Evolutionary conservation across 495 filamentous ascomycete genomes (phyloP).

Genomic region (Filosporella fistucella): DNA sequence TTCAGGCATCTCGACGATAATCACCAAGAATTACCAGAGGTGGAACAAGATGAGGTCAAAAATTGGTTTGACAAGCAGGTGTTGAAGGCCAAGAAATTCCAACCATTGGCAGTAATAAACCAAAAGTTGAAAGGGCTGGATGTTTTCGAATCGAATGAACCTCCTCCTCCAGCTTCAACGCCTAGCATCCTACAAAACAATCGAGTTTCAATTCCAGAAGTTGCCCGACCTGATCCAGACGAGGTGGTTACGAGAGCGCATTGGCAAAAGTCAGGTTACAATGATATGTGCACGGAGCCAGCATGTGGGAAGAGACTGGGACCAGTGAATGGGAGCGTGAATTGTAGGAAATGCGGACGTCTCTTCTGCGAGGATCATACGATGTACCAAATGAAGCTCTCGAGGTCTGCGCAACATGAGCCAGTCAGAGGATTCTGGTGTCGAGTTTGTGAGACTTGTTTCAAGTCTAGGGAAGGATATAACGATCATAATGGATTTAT

Average conservation of each 20-base stretch:
- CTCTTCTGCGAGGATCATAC: constrained; percentile 98
- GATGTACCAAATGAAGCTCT: constrained; percentile 99
- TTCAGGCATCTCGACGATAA: constrained; percentile 84
- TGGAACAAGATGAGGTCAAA: constrained; percentile 94
- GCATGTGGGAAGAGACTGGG: constrained; percentile 76
- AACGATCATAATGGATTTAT: constrained; percentile 76
- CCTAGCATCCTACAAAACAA: constrained; percentile 22
- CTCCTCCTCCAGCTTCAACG: constrained; percentile 28
- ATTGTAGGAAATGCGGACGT: constrained; percentile 87
- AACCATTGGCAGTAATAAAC: constrained; percentile 85
- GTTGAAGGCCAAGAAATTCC: constrained; percentile 91
- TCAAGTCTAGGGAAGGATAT: constrained; percentile 92
- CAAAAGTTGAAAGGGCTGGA: constrained; percentile 97
- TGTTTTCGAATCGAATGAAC: constrained; percentile 94
- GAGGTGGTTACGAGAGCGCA: constrained; percentile 82
- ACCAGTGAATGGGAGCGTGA: constrained; percentile 74
- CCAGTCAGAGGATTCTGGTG: constrained; percentile 92
- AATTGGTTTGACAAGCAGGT: constrained; percentile 98
- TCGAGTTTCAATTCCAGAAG: constrained; percentile 22
- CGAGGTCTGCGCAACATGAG: constrained; percentile 83
- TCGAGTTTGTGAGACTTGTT: constrained; percentile 94
- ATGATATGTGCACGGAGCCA: constrained; percentile 82
- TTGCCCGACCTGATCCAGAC: constrained; percentile 68
- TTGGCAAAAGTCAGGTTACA: constrained; percentile 73
- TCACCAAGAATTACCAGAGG: constrained; percentile 89